Evolutionary conservation across 192 early-diverging fungal genomes (phyloP).

Genomic region (Entomortierella parvispora): DNA sequence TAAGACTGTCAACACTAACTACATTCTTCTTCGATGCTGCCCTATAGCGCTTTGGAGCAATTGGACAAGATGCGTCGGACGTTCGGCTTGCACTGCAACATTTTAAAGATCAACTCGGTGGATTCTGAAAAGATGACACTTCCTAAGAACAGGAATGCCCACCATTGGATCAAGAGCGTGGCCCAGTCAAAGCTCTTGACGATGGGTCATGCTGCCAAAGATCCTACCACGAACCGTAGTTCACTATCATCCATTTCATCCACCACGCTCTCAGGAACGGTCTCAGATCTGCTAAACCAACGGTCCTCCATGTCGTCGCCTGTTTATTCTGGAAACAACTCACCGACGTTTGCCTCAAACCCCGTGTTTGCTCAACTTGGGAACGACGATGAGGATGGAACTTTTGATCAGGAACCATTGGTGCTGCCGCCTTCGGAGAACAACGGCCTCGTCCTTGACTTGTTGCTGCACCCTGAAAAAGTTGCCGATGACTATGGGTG

Average conservation of each 20-base stretch:
- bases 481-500: slow-evolving; percentile 58
- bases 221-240: slow-evolving; percentile 7
- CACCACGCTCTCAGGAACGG: slow-evolving; percentile 17
- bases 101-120: slow-evolving; percentile 70
- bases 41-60: slow-evolving; percentile 63
- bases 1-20: neutral
- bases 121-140: slow-evolving; percentile 16
- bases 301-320: slow-evolving; percentile 48
- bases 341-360: slow-evolving; percentile 43
- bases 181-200: slow-evolving; percentile 42
- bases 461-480: slow-evolving; percentile 32
- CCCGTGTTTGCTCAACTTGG: slow-evolving; percentile 37
- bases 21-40: neutral
- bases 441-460: slow-evolving; percentile 19
- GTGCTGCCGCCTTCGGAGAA: slow-evolving; percentile 18
- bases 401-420: slow-evolving; percentile 43
- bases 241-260: slow-evolving; percentile 33
- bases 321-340: slow-evolving; percentile 50
- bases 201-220: slow-evolving; percentile 29
- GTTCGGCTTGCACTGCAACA: slow-evolving; percentile 69
- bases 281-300: slow-evolving; percentile 28
- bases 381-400: slow-evolving; percentile 41
- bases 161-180: slow-evolving; percentile 59
- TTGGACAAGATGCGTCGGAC: slow-evolving; percentile 73
- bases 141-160: slow-evolving; percentile 33